These are phyloP conservation scores for Clitoria ternatea DNA, from an alignment of 306 rosid genomes.

Conservation along the genomic window DNA sequence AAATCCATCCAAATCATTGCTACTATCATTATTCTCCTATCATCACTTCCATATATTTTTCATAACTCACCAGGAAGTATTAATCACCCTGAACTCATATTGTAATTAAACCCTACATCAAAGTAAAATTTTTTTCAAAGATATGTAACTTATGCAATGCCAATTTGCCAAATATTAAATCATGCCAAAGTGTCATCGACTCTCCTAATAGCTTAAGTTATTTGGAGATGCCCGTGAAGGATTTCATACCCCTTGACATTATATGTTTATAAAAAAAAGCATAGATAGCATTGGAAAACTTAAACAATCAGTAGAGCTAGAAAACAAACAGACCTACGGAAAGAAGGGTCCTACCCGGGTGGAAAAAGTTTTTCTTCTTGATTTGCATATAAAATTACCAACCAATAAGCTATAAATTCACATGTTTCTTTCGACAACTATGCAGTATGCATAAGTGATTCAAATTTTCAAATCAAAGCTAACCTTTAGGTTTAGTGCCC, in stretches of 20 bases:
- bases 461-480: constrained; percentile 1
- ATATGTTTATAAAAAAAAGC: neutral
- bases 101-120: neutral
- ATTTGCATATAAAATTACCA: neutral
- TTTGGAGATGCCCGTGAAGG: neutral
- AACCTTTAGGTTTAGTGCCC: neutral
- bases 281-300: neutral
- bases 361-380: neutral
- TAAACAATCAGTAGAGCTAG: neutral
- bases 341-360: neutral
- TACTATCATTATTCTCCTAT: neutral
- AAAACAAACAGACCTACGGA: neutral
- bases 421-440: neutral
- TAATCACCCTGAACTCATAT: neutral
- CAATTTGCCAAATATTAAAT: neutral
- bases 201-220: neutral
- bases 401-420: neutral
- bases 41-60: neutral
- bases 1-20: neutral
- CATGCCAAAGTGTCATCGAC: neutral
- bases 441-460: neutral
- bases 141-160: neutral
- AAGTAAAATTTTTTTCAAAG: neutral
- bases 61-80: neutral
- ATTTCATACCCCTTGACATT: neutral